Conservation (phyloP, 108 stramenopile species). For the Fistulifera solaris region DNA sequence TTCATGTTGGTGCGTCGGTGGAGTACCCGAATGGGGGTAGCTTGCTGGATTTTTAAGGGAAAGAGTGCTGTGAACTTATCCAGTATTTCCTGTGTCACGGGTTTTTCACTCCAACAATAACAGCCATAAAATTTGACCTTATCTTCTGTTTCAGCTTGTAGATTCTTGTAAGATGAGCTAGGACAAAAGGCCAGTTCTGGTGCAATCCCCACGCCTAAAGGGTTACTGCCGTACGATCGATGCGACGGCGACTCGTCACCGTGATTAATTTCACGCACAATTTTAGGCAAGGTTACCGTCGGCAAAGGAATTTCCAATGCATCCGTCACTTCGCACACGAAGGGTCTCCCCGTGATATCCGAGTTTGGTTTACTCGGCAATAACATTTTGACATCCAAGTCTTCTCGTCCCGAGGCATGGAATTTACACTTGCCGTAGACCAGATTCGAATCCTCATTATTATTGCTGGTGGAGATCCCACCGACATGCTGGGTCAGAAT, state of each 20-base stretch:
- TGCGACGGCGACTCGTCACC: neutral
- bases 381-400: slow-evolving; percentile 87
- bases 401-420: slow-evolving; percentile 85
- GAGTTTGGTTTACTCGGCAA: slow-evolving; percentile 27
- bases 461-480: slow-evolving; percentile 51
- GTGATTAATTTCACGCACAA: slow-evolving; percentile 41
- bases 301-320: slow-evolving; percentile 36
- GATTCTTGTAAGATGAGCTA: slow-evolving; percentile 29
- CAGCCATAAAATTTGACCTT: slow-evolving; percentile 81
- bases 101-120: slow-evolving; percentile 47
- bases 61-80: slow-evolving; percentile 19
- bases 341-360: slow-evolving; percentile 55
- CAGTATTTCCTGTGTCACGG: slow-evolving; percentile 20
- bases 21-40: slow-evolving; percentile 70
- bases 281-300: slow-evolving; percentile 8
- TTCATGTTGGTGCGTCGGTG: slow-evolving; percentile 63
- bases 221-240: slow-evolving; percentile 47
- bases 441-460: slow-evolving; percentile 8
- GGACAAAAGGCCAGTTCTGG: slow-evolving; percentile 31
- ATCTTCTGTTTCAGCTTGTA: slow-evolving; percentile 73
- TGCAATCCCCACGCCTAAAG: slow-evolving; percentile 52
- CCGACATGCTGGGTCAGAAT: slow-evolving; percentile 29
- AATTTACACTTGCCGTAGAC: slow-evolving; percentile 73
- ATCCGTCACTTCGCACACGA: slow-evolving; percentile 74
- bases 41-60: slow-evolving; percentile 57